Evolutionary conservation across 768 basidiomycete species (phyloP).

Genomic region (Dentipellis sp.): DNA sequence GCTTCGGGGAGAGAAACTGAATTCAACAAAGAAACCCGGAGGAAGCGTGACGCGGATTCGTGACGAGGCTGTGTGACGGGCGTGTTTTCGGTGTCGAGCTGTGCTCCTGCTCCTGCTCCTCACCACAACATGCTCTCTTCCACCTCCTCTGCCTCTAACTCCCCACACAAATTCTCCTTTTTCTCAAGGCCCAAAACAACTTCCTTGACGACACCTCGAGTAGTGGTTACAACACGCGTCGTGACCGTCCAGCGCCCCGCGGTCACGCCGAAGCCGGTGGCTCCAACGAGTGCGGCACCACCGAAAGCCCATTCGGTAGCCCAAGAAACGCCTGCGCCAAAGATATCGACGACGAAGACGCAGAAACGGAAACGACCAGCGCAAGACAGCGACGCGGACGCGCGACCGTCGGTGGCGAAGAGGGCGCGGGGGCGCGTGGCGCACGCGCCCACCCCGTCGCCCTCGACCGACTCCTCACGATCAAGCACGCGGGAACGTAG

Average conservation of each 20-base stretch:
- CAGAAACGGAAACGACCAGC: not conserved
- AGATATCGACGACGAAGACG: not conserved
- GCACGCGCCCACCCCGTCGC: slow-evolving; percentile 14
- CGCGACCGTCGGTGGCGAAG: not conserved
- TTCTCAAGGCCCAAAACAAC: slow-evolving; percentile 22
- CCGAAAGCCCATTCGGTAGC: not conserved
- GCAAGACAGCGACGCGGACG: not conserved
- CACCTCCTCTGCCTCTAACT: not conserved
- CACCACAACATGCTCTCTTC: slow-evolving; percentile 10
- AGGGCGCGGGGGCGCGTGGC: not conserved
- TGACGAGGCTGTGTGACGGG: not conserved
- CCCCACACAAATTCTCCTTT: slow-evolving; percentile 17
- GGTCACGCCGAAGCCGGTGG: not conserved
- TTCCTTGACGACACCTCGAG: slow-evolving; percentile 9
- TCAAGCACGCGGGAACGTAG: slow-evolving; percentile 12
- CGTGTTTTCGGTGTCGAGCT: not conserved
- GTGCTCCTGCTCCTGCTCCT: not conserved
- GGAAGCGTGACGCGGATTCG: not conserved
- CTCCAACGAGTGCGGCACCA: not conserved
- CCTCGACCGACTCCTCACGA: slow-evolving; percentile 14
- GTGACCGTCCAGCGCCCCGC: slow-evolving; percentile 14
- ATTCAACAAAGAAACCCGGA: too few species aligned
- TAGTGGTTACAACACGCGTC: slow-evolving; percentile 21
- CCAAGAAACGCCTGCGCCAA: not conserved
- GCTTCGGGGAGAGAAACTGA: too few species aligned